Base-by-base conservation (phyloP, 768 basidiomycete species). In the Rubroboletus pulcherrimus region DNA sequence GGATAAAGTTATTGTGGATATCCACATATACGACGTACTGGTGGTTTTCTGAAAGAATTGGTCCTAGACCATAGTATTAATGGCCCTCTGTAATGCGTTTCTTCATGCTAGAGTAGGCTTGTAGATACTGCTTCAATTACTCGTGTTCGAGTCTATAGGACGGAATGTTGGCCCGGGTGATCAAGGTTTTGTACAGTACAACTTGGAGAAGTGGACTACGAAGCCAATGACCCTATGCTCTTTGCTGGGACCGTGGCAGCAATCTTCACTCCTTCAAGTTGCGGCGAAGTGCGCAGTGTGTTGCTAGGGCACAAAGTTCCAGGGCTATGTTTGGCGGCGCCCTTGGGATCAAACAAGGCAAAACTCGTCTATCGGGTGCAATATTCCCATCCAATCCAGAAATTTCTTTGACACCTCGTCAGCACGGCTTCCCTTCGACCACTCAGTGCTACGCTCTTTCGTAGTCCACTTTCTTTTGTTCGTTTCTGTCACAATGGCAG, bases 341-440 rank as follows among this genome's bases (percentile, higher is more conserved):
- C 26, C 26, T 26, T 26, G 4, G 29, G 38, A 62, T 47, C 61
- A 60, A 63, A 63, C 54, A 63, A 51, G 0, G 34, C 63, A 54
- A 44, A 57, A 63, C 63, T 69, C 51, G 40, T 64, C 58, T 33
- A 40, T 34, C 24, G 26, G 35, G n/a, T 35, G 19, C 56, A 33
- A 31, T 31, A 21, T 21, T 21, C 42, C 26, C 5, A 24, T 11
- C 26, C 30, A 33, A 37, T 48, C 5, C 35, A 49, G 34, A 24
- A 31, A 33, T 12, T 53, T 53, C n/a, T 14, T 33, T 15, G 15
- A 54, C 53, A 21, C 31, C 15, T 17, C 29, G 14, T 15, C 46
- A 47, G 14, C 31, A 47, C 19, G 14, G 33, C 45, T 15, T 14
- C 33, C n/a, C 8, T 9, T 12, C 5, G 1, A 47, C 24, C 21